phyloP scores from a whole-genome alignment of 2,329 filamentous ascomycete species.

The Geoglossum cookeanum region DNA sequence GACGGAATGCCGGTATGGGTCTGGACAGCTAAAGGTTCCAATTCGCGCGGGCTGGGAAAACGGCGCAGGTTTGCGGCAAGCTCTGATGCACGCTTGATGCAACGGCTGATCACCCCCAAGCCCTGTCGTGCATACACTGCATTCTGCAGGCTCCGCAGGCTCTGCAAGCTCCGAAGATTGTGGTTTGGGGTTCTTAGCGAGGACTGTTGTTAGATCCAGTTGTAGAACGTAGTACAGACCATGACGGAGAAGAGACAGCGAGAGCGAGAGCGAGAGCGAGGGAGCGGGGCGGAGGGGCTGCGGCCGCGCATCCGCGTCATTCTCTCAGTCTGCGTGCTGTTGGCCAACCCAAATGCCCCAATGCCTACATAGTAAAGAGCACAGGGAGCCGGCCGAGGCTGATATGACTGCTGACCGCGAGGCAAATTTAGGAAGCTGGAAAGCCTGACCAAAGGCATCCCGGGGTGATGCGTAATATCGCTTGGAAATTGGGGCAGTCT shows the following conservation, averaged over 20 bases:
- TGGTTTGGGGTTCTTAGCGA: not conserved
- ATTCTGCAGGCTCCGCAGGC: not conserved
- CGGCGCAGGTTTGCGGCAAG: not conserved
- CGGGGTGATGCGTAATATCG: not conserved
- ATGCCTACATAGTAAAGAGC: no score
- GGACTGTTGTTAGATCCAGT: not conserved
- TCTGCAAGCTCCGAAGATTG: not conserved
- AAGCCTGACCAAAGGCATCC: not conserved
- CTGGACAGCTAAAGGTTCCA: not conserved
- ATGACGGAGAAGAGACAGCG: no score
- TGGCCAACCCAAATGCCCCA: no score
- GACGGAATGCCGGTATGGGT: not conserved
- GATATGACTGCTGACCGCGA: not conserved
- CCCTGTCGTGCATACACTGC: not conserved
- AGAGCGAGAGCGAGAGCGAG: not conserved
- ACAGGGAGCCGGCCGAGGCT: not conserved
- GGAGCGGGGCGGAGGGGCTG: not conserved
- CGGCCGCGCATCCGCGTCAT: not conserved
- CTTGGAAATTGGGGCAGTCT: not conserved
- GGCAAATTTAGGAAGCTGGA: not conserved
- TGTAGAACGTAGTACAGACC: no score
- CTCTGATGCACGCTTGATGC: not conserved
- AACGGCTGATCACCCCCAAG: not conserved
- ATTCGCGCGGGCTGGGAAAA: not conserved
- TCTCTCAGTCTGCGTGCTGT: no score